These are phyloP conservation scores for Solanum infundibuliforme DNA, from an alignment of 257 asterid genomes.

Conservation along the genomic window DNA sequence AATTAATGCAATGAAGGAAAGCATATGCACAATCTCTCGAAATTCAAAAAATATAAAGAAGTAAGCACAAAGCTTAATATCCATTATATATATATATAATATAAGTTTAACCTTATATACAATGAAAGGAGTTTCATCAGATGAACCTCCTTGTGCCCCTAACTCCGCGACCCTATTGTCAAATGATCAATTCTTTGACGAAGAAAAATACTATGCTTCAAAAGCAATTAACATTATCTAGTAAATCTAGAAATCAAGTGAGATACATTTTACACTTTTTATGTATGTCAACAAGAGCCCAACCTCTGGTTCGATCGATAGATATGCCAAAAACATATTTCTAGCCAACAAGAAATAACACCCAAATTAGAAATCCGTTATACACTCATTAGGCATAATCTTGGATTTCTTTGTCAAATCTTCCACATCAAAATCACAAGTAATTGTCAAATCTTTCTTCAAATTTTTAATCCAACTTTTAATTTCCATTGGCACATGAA, in stretches of 20 bases:
- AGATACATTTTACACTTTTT: neutral
- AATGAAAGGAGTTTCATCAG: neutral
- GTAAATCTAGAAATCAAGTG: neutral
- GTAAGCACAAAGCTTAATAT: neutral
- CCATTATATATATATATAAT: neutral
- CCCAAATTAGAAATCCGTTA: slow-evolving; percentile 6
- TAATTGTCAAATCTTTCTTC: slow-evolving; percentile 9
- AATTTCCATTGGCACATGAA: slow-evolving; percentile 26
- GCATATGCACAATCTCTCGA: neutral
- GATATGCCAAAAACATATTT: neutral
- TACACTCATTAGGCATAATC: slow-evolving; percentile 32
- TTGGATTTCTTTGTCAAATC: slow-evolving; percentile 10
- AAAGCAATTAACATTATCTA: neutral
- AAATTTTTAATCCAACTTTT: slow-evolving; percentile 27
- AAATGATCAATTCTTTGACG: neutral
- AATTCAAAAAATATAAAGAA: neutral
- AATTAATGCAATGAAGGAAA: neutral
- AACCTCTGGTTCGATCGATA: neutral
- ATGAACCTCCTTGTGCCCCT: neutral
- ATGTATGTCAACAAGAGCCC: neutral
- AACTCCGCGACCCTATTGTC: neutral
- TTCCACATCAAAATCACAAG: slow-evolving; percentile 42
- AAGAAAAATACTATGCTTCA: neutral
- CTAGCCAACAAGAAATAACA: neutral
- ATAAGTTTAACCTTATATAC: neutral